phyloP scores from a whole-genome alignment of 805 yeast genomes.

The Ascoidea tarda region DNA sequence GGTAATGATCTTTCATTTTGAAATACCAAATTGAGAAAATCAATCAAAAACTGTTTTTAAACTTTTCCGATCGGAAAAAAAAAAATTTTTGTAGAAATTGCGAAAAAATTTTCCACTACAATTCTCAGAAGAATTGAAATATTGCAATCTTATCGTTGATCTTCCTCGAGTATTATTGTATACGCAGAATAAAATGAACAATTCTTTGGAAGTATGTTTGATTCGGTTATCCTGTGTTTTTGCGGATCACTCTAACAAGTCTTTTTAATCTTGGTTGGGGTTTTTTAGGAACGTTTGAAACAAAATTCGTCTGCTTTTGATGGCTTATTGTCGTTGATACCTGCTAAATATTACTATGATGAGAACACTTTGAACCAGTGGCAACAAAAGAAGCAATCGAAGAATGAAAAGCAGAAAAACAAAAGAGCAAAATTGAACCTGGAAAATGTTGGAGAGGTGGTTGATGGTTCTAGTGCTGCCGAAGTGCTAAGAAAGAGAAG shows the following conservation, averaged over 20 bases:
- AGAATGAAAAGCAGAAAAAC: constrained; percentile 43
- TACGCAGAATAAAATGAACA: constrained; percentile 26
- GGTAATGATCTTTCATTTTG: too few relatives aligned
- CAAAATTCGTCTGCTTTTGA: constrained; percentile 74
- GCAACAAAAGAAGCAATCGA: constrained; percentile 69
- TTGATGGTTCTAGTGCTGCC: constrained; percentile 27
- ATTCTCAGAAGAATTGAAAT: background rate
- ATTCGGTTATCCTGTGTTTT: background rate
- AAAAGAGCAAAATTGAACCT: constrained; percentile 73
- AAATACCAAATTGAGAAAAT: too few relatives aligned
- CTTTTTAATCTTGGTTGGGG: constrained; percentile 1
- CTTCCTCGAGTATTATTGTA: too few relatives aligned
- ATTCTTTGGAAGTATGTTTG: constrained; percentile 42
- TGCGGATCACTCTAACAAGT: background rate
- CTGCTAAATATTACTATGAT: constrained; percentile 89
- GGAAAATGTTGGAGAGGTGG: constrained; percentile 25
- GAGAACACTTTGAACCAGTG: constrained; percentile 84
- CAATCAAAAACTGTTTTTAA: too few relatives aligned
- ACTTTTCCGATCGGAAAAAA: too few relatives aligned
- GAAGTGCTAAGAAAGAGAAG: constrained; percentile 45
- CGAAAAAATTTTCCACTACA: background rate
- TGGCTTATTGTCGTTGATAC: constrained; percentile 79
- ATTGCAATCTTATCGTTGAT: background rate
- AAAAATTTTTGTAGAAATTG: too few relatives aligned
- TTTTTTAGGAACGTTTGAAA: constrained; percentile 52